Percentiles rank a stretch among this genome's conserved stretches.
Evolutionary conservation across 805 yeast genomes (phyloP).

Genomic region (Yamadazyma tumulicola): DNA sequence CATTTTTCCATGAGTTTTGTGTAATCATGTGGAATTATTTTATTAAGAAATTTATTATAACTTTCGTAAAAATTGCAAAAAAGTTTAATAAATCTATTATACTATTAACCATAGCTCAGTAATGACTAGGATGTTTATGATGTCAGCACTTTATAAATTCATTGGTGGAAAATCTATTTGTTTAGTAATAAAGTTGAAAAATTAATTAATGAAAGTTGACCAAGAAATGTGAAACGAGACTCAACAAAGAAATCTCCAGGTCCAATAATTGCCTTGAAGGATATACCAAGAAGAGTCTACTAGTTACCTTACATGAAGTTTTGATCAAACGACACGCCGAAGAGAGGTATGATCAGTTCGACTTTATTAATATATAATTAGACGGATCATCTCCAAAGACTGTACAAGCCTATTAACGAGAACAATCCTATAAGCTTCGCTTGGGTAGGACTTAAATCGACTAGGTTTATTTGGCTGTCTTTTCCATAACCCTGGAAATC

Average conservation of each 20-base stretch:
- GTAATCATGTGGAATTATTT: too few relatives aligned
- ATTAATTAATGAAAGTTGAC: slow-evolving; percentile 74
- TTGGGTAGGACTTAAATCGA: slow-evolving; percentile 12
- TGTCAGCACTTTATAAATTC: slow-evolving; percentile 80
- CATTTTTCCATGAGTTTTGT: too few relatives aligned
- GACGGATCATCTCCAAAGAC: too few relatives aligned
- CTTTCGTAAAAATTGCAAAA: too few relatives aligned
- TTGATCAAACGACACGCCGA: slow-evolving; percentile 77
- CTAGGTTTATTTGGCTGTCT: slow-evolving; percentile 11
- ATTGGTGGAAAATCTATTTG: slow-evolving; percentile 84
- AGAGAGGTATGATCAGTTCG: slow-evolving; percentile 74
- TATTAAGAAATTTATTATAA: too few relatives aligned
- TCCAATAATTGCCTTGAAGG: slow-evolving; percentile 80
- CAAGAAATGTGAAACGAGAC: slow-evolving; percentile 76
- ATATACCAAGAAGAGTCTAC: slow-evolving; percentile 73
- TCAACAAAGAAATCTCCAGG: slow-evolving; percentile 77
- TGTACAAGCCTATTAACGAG: slow-evolving; percentile 16
- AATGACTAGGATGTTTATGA: slow-evolving; percentile 91
- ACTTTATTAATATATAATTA: too few relatives aligned
- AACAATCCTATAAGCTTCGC: slow-evolving; percentile 14
- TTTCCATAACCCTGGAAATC: slow-evolving; percentile 8
- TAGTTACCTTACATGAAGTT: slow-evolving; percentile 70
- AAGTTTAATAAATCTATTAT: too few relatives aligned
- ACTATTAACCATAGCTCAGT: too few relatives aligned
- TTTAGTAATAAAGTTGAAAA: slow-evolving; percentile 61